Evolutionary conservation across 805 yeast species (phyloP).

Genomic region (Vanderwaltozyma polyspora): DNA sequence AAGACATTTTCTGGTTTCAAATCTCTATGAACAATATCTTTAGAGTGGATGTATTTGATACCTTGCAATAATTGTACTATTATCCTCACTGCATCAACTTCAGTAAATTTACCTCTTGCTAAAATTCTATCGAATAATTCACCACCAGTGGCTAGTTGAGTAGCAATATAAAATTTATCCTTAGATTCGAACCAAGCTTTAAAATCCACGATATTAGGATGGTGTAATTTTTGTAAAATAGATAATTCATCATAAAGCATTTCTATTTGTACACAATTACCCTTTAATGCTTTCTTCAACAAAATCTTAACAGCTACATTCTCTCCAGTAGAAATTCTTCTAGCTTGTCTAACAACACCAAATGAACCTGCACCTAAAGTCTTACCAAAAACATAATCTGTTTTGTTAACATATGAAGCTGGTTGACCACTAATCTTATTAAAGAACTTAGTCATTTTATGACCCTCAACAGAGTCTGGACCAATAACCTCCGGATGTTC

Average conservation of each 20-base stretch:
- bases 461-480: slow-evolving; percentile 25
- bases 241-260: slow-evolving; percentile 70
- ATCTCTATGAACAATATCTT: slow-evolving; percentile 84
- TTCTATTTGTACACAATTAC: slow-evolving; percentile 46
- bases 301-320: slow-evolving; percentile 87
- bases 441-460: slow-evolving; percentile 29
- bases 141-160: slow-evolving; percentile 93
- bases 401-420: slow-evolving; percentile 51
- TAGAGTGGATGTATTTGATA: slow-evolving; percentile 60
- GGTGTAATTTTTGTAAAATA: slow-evolving; percentile 54
- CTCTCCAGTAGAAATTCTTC: slow-evolving; percentile 38
- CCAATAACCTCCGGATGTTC: not conserved
- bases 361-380: slow-evolving; percentile 93
- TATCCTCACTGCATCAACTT: slow-evolving; percentile 71
- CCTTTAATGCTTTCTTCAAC: slow-evolving; percentile 71
- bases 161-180: slow-evolving; percentile 86
- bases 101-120: slow-evolving; percentile 74
- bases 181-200: slow-evolving; percentile 88
- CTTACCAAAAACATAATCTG: slow-evolving; percentile 62
- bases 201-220: slow-evolving; percentile 82
- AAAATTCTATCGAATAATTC: slow-evolving; percentile 85
- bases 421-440: slow-evolving; percentile 66
- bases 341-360: slow-evolving; percentile 82
- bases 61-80: slow-evolving; percentile 70
- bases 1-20: slow-evolving; percentile 89